Evolutionary conservation across 1,284 basidiomycete species (phyloP).

Genomic region (Exobasidium rhododendri): DNA sequence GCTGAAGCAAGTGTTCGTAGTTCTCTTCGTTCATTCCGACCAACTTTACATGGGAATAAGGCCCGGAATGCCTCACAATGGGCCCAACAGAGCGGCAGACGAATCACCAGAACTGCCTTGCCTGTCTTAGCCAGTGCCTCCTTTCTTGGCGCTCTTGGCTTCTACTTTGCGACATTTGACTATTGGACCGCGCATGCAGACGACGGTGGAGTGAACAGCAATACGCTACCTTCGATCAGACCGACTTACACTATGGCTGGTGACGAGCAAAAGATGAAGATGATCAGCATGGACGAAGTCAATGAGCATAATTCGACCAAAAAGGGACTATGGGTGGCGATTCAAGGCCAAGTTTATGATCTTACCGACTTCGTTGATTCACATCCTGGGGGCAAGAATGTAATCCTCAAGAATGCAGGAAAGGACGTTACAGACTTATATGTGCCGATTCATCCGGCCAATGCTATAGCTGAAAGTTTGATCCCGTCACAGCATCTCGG

Average conservation of each 20-base stretch:
- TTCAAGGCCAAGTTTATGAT: slow-evolving; percentile 53
- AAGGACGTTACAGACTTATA: slow-evolving; percentile 72
- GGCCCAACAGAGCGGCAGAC: neutral
- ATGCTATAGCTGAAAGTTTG: slow-evolving; percentile 69
- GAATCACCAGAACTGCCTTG: neutral
- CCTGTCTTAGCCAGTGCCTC: neutral
- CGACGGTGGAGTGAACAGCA: neutral
- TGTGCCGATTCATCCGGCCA: slow-evolving; percentile 70
- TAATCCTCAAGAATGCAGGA: slow-evolving; percentile 76
- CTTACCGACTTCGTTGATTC: slow-evolving; percentile 75
- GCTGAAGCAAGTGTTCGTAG: too few species aligned
- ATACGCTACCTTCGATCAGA: neutral
- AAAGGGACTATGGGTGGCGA: slow-evolving; percentile 44
- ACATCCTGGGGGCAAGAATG: slow-evolving; percentile 75
- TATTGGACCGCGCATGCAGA: neutral
- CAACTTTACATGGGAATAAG: neutral
- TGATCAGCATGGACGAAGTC: slow-evolving; percentile 40
- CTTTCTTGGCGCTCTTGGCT: neutral
- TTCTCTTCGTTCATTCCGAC: neutral
- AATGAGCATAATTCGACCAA: slow-evolving; percentile 33
- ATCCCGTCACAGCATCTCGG: slow-evolving; percentile 69
- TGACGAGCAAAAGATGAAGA: neutral
- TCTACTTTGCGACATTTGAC: neutral
- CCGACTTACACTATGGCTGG: neutral
- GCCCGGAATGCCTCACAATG: neutral